These are phyloP conservation scores for Reticulascus tulasneorum DNA, from an alignment of 2,329 filamentous ascomycete species.

Conservation along the genomic window DNA sequence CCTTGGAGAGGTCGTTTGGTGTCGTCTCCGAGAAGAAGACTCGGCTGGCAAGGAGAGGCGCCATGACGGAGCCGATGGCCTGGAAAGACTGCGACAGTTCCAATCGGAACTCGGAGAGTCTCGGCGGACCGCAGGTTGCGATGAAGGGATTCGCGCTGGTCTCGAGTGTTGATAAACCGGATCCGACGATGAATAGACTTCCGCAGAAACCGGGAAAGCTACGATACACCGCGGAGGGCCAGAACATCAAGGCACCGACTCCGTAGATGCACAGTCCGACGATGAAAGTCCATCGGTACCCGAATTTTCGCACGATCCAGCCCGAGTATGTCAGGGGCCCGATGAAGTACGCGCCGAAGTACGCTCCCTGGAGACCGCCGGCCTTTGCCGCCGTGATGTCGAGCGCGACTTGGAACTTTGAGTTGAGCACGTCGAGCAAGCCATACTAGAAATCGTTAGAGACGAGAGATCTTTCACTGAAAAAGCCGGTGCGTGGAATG, in stretches of 20 bases:
- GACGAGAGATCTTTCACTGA: no score
- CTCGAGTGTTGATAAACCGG: conserved; percentile 46
- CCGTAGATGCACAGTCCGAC: conserved; percentile 53
- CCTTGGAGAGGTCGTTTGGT: conserved; percentile 48
- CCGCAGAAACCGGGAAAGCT: conserved; percentile 59
- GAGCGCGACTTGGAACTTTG: conserved; percentile 45
- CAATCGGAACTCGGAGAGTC: conserved; percentile 54
- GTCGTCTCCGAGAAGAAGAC: conserved; percentile 58
- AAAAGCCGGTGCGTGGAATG: no score
- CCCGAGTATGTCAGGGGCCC: conserved; percentile 32
- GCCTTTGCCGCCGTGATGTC: conserved; percentile 40
- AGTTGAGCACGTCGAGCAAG: conserved; percentile 37
- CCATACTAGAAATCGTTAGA: conserved; percentile 7
- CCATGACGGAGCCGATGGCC: conserved; percentile 53
- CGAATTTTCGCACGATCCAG: conserved; percentile 59
- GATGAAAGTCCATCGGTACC: conserved; percentile 66
- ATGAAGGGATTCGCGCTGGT: conserved; percentile 54
- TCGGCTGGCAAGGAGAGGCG: conserved; percentile 54
- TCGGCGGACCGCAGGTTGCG: conserved; percentile 54
- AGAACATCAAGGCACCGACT: conserved; percentile 53
- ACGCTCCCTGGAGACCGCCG: conserved; percentile 45
- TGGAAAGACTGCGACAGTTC: conserved; percentile 57
- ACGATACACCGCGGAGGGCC: conserved; percentile 51
- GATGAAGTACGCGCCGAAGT: conserved; percentile 44
- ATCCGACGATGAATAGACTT: conserved; percentile 44